A percentile compares a stretch with the other conserved stretches of the same genome.
Conservation (phyloP, 371 early-diverging fungal genomes). For the Coemansia sp. region DNA sequence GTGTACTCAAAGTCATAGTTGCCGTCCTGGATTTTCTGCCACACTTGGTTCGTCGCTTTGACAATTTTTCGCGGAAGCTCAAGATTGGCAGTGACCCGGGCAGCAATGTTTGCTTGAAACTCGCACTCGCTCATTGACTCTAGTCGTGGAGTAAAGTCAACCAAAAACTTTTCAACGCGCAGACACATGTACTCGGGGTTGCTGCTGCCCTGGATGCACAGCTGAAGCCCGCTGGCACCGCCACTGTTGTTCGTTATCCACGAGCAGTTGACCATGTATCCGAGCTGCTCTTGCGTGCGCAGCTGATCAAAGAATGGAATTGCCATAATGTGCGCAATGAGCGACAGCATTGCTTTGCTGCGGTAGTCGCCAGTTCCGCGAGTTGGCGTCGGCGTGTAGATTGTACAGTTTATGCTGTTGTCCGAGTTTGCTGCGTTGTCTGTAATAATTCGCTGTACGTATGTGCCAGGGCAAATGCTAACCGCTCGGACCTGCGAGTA, state of each 20-base stretch:
- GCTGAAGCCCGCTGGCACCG: neutral
- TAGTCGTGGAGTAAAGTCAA: conserved; percentile 1
- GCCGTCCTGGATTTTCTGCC: conserved; percentile 7
- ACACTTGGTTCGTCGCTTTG: neutral
- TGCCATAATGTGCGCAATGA: conserved; percentile 54
- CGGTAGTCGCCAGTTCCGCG: neutral
- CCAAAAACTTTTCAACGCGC: conserved; percentile 16
- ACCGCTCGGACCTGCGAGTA: neutral
- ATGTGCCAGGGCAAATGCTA: conserved; percentile 6
- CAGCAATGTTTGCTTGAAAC: neutral
- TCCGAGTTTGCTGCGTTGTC: neutral
- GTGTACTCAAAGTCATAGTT: conserved; percentile 12
- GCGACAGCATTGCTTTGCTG: neutral
- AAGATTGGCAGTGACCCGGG: neutral
- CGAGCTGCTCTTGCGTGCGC: conserved; percentile 88
- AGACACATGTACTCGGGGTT: conserved; percentile 15
- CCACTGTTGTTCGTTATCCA: neutral
- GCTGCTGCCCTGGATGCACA: conserved; percentile 6
- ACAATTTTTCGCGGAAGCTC: conserved; percentile 3
- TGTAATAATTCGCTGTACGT: neutral
- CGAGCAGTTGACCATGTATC: conserved; percentile 55
- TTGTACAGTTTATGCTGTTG: conserved; percentile 9
- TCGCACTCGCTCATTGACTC: neutral
- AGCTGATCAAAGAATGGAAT: conserved; percentile 91
- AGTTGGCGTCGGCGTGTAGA: neutral